Evolutionary conservation across 305 asterid genomes (phyloP), one percentile per base, ranked within the genome.

Genomic region (Fraxinus angustifolia): DNA sequence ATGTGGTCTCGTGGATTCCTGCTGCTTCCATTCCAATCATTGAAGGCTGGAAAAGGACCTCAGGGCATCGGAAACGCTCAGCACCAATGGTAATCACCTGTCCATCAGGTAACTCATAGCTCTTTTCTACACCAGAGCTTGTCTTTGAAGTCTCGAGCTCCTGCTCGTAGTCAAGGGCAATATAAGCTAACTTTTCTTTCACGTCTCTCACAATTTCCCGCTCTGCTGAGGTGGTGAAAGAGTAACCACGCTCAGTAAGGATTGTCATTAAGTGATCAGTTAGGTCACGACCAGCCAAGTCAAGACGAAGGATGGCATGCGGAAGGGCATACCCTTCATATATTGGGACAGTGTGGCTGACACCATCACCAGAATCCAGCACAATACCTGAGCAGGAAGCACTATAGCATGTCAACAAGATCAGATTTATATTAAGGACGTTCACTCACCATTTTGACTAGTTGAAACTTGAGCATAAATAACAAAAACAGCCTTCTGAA

Each of bases 1-100:
- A 67, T 3, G 73, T 67, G 19, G 73, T 67, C 73, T 67, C 38
- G 17, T 67, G 73, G 0, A 28, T 67, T 26, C 73, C 73, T 30
- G 73, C 73, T 10, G 73, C 73, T 67, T 67, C 73, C 73, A 67
- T 67, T 67, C 73, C 73, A 6, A 28, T 67, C 73, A 67, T 67
- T 67, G 73, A 67, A 38, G 73, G 73, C 35, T 67, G 38, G 73
- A 67, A 67, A 3, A 28, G 73, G 38, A 67, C 73, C 38, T 67
- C 73, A 28, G 73, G 73, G 73, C 73, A 67, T 67, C 73, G 73
- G 38, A 67, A 67, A 67, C 73, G 36, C 73, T 67, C 73, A 67
- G 73, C 73, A 26, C 73, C 73, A 28, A 28, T 28, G 36, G 73
- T 67, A 67, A 67, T 67, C 73, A 67, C 73, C 73, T 67, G 73